Base-by-base conservation (phyloP, 2,329 filamentous ascomycete genomes). In the Aspergillus eucalypticola region DNA sequence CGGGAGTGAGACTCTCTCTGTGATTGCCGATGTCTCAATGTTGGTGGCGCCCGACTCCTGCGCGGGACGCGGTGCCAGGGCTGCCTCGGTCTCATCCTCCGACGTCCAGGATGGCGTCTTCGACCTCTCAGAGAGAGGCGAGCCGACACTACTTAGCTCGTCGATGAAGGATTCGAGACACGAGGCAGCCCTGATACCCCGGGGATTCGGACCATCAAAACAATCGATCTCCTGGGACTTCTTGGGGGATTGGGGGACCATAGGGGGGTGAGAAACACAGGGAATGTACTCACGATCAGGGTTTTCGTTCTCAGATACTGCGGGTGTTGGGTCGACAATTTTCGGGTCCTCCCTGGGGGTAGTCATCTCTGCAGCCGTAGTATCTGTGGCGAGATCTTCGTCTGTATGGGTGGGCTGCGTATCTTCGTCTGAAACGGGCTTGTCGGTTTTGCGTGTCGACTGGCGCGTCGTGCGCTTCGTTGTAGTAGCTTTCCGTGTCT, bases 401-500 rank as follows among this genome's bases (percentile, higher is more conserved):
- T 58, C 54, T 10, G 60, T 51, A 32, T 23, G n/a, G 3, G 58
- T 49, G n/a, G 61, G 53, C 17, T 60, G 50, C 13, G 27, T 48
- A 35, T 62, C 53, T 46, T 57, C 55, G 8, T 49, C 53, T 11
- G 64, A 41, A 3, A 53, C 25, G 13, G 60, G 21, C 23, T 62
- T 49, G 17, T 15, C 42, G 3, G 60, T 56, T 51, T 59, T 65
- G 21, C 63, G 63, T 21, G 60, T 60, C 5, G 62, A 53, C 56
- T 59, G 64, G 46, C 63, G 66, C 23, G 59, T 63, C 41, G 54
- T 53, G 32, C 64, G 61, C 35, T 59, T 57, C 2, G 62, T 46
- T 11, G 44, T 57, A 3, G 64, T 27, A 15, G 50, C 54, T 42
- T 63, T 66, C 46, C 35, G 60, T 21, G 56, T 54, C 35, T 61